A percentile compares a stretch with the other conserved stretches of the same genome.
phyloP scores from a whole-genome alignment of 73 alveolate species.

The Blepharisma japonicum region DNA sequence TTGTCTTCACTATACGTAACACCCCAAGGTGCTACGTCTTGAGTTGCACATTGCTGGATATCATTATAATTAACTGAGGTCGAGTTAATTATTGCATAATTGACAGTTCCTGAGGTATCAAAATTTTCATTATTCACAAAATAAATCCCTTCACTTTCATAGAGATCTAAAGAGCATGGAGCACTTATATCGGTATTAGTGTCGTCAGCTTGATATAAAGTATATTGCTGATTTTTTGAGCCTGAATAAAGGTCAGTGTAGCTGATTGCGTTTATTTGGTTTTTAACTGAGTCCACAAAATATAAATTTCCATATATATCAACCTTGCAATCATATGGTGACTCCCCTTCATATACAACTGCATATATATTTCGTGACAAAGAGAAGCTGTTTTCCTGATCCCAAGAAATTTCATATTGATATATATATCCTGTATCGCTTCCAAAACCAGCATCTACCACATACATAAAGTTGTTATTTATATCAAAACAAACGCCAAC shows the following conservation, averaged over 20 bases:
- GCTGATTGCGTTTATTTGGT: background rate
- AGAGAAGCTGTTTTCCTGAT: background rate
- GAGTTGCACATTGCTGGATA: background rate
- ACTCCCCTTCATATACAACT: background rate
- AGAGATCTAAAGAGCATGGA: background rate
- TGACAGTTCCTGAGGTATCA: background rate
- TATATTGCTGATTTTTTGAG: background rate
- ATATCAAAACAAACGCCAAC: conserved; percentile 10
- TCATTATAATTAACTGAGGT: background rate
- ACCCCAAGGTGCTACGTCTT: background rate
- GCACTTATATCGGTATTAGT: background rate
- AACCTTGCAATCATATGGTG: conserved; percentile 24
- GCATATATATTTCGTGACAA: background rate
- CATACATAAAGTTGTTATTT: conserved; percentile 12
- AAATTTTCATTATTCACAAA: background rate
- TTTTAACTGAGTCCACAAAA: background rate
- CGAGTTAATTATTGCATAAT: background rate
- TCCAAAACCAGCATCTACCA: background rate
- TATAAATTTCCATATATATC: conserved; percentile 23
- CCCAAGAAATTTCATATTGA: background rate
- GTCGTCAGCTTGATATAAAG: background rate
- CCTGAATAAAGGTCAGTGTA: conserved; percentile 16
- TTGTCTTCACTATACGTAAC: background rate
- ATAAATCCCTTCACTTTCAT: background rate
- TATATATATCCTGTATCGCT: background rate